phyloP scores from a whole-genome alignment of 2,329 filamentous ascomycete genomes.

The Arthrocladium fulminans region DNA sequence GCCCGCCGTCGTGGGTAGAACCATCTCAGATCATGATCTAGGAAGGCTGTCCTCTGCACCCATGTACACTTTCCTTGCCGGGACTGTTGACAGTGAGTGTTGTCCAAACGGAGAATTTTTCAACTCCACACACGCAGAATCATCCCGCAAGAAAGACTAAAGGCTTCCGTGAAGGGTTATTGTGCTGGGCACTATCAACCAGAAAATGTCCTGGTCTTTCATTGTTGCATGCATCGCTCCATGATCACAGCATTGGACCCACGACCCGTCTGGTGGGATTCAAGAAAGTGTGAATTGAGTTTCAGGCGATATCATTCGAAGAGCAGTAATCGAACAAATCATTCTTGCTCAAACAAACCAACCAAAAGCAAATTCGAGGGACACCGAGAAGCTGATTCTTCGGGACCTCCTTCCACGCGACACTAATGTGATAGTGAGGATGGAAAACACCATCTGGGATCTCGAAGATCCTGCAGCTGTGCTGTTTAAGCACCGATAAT shows the following conservation, averaged over 20 bases:
- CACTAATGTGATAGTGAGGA: not conserved
- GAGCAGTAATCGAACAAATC: not conserved
- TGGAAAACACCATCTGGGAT: not conserved
- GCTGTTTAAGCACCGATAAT: no score
- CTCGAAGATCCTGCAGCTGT: not conserved
- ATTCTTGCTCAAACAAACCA: not conserved
- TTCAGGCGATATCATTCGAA: not conserved
- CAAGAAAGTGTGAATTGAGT: not conserved
- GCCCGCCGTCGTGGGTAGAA: not conserved
- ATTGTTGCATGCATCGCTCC: not conserved
- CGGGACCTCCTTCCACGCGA: not conserved
- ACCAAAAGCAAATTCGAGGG: not conserved
- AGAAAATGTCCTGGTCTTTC: not conserved
- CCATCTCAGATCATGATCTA: not conserved
- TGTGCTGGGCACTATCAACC: not conserved
- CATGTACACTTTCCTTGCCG: no score
- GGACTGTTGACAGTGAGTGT: not conserved
- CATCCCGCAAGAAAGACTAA: no score
- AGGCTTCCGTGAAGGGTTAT: no score
- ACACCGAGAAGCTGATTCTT: not conserved
- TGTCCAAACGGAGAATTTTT: not conserved
- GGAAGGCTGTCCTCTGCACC: not conserved
- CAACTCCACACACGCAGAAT: no score
- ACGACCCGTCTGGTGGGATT: not conserved
- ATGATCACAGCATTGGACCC: not conserved